Base-by-base conservation (phyloP, 352 stramenopile species). In the Pythium grandisporangium region DNA sequence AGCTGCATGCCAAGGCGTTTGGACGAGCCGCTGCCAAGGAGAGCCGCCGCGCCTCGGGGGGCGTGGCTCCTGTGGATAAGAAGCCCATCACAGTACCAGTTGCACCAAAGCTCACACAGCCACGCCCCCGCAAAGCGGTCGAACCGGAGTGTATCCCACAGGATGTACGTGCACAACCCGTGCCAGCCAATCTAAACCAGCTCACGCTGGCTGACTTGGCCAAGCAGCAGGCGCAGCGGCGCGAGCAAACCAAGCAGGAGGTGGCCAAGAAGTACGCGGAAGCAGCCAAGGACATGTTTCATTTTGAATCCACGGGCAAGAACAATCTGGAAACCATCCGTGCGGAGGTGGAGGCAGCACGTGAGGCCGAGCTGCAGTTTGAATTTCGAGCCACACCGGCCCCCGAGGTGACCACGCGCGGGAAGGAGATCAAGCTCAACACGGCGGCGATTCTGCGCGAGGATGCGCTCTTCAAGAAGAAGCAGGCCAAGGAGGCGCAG, bases 391-490 rank as follows among this genome's bases (percentile, higher is more conserved):
- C 74, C 10, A 88, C 74, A 35, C 68, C 78, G 1, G 68, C 74
- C 30, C 74, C 74, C 1, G 61, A 66, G 29, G 59, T 73, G 17
- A n/a, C 39, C 2, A 56, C 54, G 10, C 61, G 65, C 17, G 44
- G 43, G 7, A 53, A 58, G 29, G 59, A 79, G 21, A 72, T 97
- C 24, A 92, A 92, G 48, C 66, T 97, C 17, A 97, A 88, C 34
- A 64, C 77, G 2, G 84, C 88, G 1, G 77, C 89, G 0, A 95
- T 97, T 36, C 46, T 97, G 37, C 72, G 87, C 5, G 90, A 97
- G 75, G 90, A 97, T 40, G 81, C 83, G 12, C 48, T 96, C 40
- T 76, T 91, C 62, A 92, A 96, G 52, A 84, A 88, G 39, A 96
- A 96, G 53, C 87, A 96, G 55, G 79, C 77, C 2, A 76, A 94